Evolutionary conservation across 768 basidiomycete genomes (phyloP).

Genomic region (Tephrocybe sp.): DNA sequence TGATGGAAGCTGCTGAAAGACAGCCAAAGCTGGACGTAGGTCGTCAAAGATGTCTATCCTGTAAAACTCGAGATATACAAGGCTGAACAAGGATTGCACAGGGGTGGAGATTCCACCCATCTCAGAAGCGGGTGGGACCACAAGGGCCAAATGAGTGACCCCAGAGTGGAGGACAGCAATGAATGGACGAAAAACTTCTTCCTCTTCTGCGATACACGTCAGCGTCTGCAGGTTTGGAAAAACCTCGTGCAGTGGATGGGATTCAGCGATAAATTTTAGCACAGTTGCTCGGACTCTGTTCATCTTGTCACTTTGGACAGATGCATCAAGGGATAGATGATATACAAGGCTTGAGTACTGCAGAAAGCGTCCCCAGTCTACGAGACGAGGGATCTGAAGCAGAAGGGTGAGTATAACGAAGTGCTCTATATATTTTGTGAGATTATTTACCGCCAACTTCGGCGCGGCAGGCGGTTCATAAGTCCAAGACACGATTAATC

Average conservation of each 20-base stretch:
- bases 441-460: too few species aligned
- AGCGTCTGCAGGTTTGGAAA: background rate
- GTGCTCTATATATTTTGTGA: too few species aligned
- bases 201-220: background rate
- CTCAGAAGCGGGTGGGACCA: too few species aligned
- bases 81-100: too few species aligned
- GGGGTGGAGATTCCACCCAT: too few species aligned
- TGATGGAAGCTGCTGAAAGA: too few species aligned
- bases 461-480: background rate
- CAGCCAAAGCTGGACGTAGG: too few species aligned
- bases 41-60: too few species aligned
- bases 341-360: background rate
- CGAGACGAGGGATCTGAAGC: background rate
- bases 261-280: background rate
- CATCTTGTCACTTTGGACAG: background rate
- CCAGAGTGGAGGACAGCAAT: background rate
- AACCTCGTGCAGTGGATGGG: background rate
- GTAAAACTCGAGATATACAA: too few species aligned
- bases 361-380: background rate
- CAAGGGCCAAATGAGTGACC: background rate
- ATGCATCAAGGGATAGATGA: background rate
- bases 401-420: background rate
- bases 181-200: background rate
- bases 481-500: background rate
- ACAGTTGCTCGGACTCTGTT: background rate